Evolutionary conservation across 495 filamentous ascomycete species (phyloP), one percentile per base, ranked within the genome.

Genomic region (Chlorociboria aeruginascens): DNA sequence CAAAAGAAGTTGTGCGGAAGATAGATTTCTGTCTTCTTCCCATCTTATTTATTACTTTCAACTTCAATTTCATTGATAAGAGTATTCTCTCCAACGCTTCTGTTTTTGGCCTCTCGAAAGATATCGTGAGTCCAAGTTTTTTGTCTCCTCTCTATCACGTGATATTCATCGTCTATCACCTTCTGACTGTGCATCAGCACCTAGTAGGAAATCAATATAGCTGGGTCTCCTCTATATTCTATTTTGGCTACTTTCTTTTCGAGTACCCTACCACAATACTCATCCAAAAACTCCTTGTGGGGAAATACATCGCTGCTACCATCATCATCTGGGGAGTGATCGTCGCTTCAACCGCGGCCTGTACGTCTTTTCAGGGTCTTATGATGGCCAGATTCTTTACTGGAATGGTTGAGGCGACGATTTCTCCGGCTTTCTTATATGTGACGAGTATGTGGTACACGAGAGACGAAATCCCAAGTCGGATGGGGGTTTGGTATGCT

Each of bases 241-340:
- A 83, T 55, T 80, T 82, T 43, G 79, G 78, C 8, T 82, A 81
- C 54, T 68, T 82, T n/a, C 69, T 70, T 8, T 79, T 71, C 69
- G 78, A 82, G 55, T 82, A 78, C 55, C 77, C 77, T 1, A 79
- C 77, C 29, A 78, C 73, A 41, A 67, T 71, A 31, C 68, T 83
- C 8, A 69, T 81, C 11, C 76, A 80, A 52, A 68, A 69, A 3
- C 57, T 80, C 1, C 78, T 77, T 3, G 55, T 81, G 8, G 77
- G 73, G 6, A 81, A 79, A 52, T 81, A 78, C 50, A 74, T 76
- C 0, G 70, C 69, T 0, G 63, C 69, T 28, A 76, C 72, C 48
- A 70, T 77, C 30, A 61, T 82, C 37, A 64, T 74, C 43, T 82
- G 78, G 78, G 78, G 78, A 13, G 43, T 67, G 0, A 66, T 76